Evolutionary conservation across 768 basidiomycete species (phyloP).

Genomic region (Mycena vitilis): DNA sequence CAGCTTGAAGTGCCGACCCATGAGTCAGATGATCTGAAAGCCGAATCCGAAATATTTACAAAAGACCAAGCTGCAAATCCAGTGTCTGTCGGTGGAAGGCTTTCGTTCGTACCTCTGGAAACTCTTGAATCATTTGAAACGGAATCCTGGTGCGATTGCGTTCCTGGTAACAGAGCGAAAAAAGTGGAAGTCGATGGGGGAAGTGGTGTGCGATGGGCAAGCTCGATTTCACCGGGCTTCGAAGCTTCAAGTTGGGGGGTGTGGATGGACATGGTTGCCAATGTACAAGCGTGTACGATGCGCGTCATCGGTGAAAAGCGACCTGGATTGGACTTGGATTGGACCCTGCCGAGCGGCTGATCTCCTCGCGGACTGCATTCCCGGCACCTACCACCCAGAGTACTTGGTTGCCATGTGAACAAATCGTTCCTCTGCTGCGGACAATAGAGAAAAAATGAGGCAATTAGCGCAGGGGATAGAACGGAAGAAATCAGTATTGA

Average conservation of each 20-base stretch:
- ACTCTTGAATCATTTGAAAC: not conserved
- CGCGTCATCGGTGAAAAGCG: too few relatives aligned
- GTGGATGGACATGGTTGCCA: not conserved
- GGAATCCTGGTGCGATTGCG: not conserved
- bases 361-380: too few relatives aligned
- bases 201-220: slow-evolving; percentile 23
- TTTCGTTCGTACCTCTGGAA: slow-evolving; percentile 9
- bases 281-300: too few relatives aligned
- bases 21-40: not conserved
- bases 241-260: not conserved
- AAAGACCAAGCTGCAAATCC: slow-evolving; percentile 44
- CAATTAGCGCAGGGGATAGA: too few relatives aligned
- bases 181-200: slow-evolving; percentile 22
- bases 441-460: too few relatives aligned
- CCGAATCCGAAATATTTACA: slow-evolving; percentile 25
- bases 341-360: too few relatives aligned
- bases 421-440: too few relatives aligned
- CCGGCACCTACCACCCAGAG: too few relatives aligned
- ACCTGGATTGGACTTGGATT: too few relatives aligned
- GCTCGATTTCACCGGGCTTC: slow-evolving; percentile 25
- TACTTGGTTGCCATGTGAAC: too few relatives aligned
- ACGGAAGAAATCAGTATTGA: too few relatives aligned
- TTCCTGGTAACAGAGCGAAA: not conserved
- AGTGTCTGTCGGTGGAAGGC: slow-evolving; percentile 38
- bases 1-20: slow-evolving; percentile 21